Evolutionary conservation across 495 filamentous ascomycete genomes (phyloP), one percentile per base, ranked within the genome.

Genomic region (Hapsidospora chrysogenum): DNA sequence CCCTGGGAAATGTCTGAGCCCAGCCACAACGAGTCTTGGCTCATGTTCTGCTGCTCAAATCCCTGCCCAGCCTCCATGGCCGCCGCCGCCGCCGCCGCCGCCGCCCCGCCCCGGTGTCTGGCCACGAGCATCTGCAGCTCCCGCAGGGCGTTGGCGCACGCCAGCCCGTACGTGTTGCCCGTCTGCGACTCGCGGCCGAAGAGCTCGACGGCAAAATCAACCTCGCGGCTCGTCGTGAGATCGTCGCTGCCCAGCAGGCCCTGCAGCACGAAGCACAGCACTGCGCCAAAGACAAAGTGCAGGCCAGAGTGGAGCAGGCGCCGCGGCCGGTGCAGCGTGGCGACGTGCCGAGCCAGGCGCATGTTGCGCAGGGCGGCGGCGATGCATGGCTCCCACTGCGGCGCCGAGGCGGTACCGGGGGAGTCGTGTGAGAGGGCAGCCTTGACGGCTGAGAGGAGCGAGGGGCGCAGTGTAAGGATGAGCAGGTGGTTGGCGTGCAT

Each of bases 281-380:
- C 58, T 6, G 59, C 59, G 44, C 57, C 63, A 51, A 63, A 64
- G 23, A 60, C 40, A 35, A 55, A 47, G 44, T 64, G 60, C 33
- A 60, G 47, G 11, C 57, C 58, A 8, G 50, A 41, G 29, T 55
- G 35, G 11, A 56, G 43, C 8, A 58, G 45, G 31, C 45, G 49
- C 18, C 36, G 9, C 43, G 44, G 36, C 40, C 47, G 14, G 45
- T 39, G 18, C 35, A 42, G 4, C 42, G 45, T 26, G 50, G 50
- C 17, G 46, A 41, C 8, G 15, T 36, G 33, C 1, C 41, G 36
- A 3, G 41, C 54, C 2, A 64, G 50, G 2, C 40, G 39, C 8
- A 57, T 43, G 29, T 60, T 62, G 31, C 39, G 33, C 7, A 51
- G 45, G 0, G 56, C 57, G 1, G 50, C 47, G n/a, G 51, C 45